Percentiles rank a stretch among this genome's conserved stretches.
These are phyloP conservation scores for Dioscorea zingiberensis DNA, from an alignment of 106 monocot species.

Conservation along the genomic window DNA sequence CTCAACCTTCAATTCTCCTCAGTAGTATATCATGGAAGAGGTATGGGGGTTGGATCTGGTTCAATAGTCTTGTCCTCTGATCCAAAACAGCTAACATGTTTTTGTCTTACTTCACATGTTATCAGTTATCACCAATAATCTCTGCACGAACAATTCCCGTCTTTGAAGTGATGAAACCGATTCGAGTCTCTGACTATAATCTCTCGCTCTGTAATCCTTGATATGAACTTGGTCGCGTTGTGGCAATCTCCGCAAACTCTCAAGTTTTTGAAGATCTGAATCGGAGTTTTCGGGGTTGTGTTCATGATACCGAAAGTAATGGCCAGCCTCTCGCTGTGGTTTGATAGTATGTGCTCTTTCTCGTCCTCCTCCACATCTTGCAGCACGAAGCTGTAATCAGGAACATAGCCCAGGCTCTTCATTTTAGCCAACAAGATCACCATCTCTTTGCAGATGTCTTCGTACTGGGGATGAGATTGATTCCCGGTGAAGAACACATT, in stretches of 20 bases:
- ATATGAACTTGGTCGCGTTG: slow-evolving; percentile 74
- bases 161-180: slow-evolving; percentile 80
- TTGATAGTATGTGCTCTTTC: slow-evolving; percentile 60
- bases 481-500: slow-evolving; percentile 60
- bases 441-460: slow-evolving; percentile 54
- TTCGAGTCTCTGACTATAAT: slow-evolving; percentile 73
- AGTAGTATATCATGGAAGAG: neutral
- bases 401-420: slow-evolving; percentile 63
- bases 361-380: slow-evolving; percentile 85
- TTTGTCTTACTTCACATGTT: neutral
- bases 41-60: neutral
- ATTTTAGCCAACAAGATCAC: slow-evolving; percentile 38
- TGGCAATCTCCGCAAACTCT: slow-evolving; percentile 80
- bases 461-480: slow-evolving; percentile 46
- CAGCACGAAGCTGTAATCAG: slow-evolving; percentile 69
- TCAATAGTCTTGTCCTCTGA: neutral
- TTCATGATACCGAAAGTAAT: slow-evolving; percentile 67
- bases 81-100: neutral
- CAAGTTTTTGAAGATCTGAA: slow-evolving; percentile 69
- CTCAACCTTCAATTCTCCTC: no score
- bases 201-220: slow-evolving; percentile 61
- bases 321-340: slow-evolving; percentile 76
- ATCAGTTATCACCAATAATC: slow-evolving; percentile 52
- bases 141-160: slow-evolving; percentile 65
- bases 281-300: slow-evolving; percentile 30